Percentiles rank a stretch among this genome's conserved stretches.
Conservation (phyloP, 306 rosid species). For the Hylodesmum podocarpum region DNA sequence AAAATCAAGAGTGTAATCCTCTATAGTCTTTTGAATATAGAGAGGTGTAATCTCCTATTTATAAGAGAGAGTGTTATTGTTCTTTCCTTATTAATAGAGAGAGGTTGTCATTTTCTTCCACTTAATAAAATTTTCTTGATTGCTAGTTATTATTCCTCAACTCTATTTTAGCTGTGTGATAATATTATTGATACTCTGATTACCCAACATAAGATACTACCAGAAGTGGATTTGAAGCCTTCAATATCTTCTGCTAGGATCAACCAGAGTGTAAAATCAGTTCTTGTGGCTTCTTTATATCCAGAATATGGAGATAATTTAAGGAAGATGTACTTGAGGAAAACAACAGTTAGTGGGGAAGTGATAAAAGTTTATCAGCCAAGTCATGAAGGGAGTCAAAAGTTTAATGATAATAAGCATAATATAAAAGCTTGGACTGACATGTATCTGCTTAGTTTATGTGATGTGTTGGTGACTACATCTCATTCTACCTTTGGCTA, state of each 20-base stretch:
- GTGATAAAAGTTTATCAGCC: slow-evolving; percentile 47
- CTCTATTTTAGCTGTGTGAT: no score
- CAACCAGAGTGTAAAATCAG: slow-evolving; percentile 32
- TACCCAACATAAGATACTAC: no score
- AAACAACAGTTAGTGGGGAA: slow-evolving; percentile 48
- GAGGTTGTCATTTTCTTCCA: no score
- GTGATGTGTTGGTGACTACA: slow-evolving; percentile 53
- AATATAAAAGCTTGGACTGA: slow-evolving; percentile 56
- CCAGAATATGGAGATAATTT: slow-evolving; percentile 40
- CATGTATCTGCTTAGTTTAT: slow-evolving; percentile 58
- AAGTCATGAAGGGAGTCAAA: slow-evolving; percentile 55
- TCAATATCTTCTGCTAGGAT: neutral
- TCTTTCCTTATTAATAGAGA: no score
- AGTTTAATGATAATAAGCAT: slow-evolving; percentile 44
- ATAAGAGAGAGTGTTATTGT: no score
- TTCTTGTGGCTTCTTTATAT: slow-evolving; percentile 50
- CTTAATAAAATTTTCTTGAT: no score
- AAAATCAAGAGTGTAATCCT: no score
- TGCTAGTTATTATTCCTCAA: no score
- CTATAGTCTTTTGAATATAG: no score
- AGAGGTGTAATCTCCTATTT: no score
- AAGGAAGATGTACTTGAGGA: slow-evolving; percentile 41
- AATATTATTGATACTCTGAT: no score
- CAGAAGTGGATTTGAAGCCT: slow-evolving; percentile 22
- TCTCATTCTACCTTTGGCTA: slow-evolving; percentile 63